phyloP scores from a whole-genome alignment of 768 basidiomycete species.

The Pleurotus citrinopileatus region DNA sequence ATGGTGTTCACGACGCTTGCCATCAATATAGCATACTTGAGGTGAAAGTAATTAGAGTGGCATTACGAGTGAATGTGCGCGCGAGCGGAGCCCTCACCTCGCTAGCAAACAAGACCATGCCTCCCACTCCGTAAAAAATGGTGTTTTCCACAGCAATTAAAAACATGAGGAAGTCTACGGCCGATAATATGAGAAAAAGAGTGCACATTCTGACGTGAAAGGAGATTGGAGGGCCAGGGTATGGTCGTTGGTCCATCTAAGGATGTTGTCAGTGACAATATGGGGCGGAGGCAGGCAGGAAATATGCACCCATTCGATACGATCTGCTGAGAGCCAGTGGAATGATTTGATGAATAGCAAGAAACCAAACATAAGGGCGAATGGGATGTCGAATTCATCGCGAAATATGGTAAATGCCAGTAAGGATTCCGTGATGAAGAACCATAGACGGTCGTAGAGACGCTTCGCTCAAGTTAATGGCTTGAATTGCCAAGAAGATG shows the following conservation, averaged over 20 bases:
- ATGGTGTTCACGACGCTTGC: conserved; percentile 76
- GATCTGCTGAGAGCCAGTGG: conserved; percentile 94
- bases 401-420: conserved; percentile 97
- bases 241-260: conserved; percentile 96
- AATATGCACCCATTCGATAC: conserved; percentile 85
- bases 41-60: not conserved
- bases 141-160: conserved; percentile 79
- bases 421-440: conserved; percentile 95
- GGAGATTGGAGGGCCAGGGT: conserved; percentile 76
- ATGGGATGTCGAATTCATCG: conserved; percentile 91
- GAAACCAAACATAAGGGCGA: conserved; percentile 92
- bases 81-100: conserved; percentile 61
- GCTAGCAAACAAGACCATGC: conserved; percentile 93
- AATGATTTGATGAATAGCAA: conserved; percentile 95
- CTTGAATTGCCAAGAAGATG: not conserved
- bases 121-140: conserved; percentile 73
- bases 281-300: not conserved
- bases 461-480: conserved; percentile 52
- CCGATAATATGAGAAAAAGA: conserved; percentile 73
- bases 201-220: conserved; percentile 84
- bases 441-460: conserved; percentile 94
- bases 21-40: conserved; percentile 84
- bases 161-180: conserved; percentile 75
- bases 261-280: too few species aligned
- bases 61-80: conserved; percentile 14